These are phyloP conservation scores for Pythium dissimile DNA, from an alignment of 352 stramenopile species.

Conservation along the genomic window DNA sequence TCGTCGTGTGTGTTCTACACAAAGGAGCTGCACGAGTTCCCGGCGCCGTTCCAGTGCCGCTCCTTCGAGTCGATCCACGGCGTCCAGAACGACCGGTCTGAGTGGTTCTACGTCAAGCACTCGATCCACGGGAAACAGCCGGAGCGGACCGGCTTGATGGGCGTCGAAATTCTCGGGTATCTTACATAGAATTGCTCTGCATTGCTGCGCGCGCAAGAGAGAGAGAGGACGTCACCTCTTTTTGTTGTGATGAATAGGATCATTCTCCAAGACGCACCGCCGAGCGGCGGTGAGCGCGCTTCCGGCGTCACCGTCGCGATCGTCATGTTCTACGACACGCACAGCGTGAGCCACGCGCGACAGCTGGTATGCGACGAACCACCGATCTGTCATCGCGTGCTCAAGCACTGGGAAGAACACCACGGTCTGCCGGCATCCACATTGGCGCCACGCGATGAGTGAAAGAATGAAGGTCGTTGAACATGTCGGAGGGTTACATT, in stretches of 20 bases:
- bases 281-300: slow-evolving; percentile 1
- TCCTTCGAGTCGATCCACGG: slow-evolving; percentile 17
- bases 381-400: slow-evolving; percentile 1
- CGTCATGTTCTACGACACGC: slow-evolving; percentile 14
- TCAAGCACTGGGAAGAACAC: slow-evolving; percentile 9
- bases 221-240: background rate
- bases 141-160: background rate
- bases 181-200: too few relatives aligned
- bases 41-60: slow-evolving; percentile 15
- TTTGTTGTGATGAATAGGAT: background rate
- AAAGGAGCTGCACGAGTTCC: slow-evolving; percentile 15
- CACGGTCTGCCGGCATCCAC: background rate
- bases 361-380: slow-evolving; percentile 10
- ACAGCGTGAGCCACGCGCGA: slow-evolving; percentile 11
- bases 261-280: slow-evolving; percentile 3
- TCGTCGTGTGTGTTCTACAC: slow-evolving; percentile 12
- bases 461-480: slow-evolving; percentile 4
- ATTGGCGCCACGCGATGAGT: background rate
- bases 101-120: slow-evolving; percentile 22
- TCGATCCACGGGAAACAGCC: background rate
- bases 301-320: too few relatives aligned
- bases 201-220: too few relatives aligned
- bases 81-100: background rate
- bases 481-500: background rate
- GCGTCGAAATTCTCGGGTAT: slow-evolving; percentile 17